Percentiles rank a stretch among this genome's conserved stretches.
phyloP scores from a whole-genome alignment of 108 stramenopile genomes.

The Bacterosira constricta region DNA sequence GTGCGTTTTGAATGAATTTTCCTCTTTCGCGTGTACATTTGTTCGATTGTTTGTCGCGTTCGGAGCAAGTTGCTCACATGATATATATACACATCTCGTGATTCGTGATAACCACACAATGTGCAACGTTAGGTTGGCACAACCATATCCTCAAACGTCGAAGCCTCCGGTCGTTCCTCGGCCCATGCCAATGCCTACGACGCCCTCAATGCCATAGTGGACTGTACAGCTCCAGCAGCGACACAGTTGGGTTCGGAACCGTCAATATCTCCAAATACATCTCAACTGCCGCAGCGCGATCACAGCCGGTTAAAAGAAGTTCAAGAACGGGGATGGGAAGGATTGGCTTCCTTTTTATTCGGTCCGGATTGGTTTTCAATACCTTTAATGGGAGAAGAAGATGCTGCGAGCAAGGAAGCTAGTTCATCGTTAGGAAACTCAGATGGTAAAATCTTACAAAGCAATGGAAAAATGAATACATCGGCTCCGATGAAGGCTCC shows the following conservation, averaged over 20 bases:
- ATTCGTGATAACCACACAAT: not conserved
- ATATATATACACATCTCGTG: not conserved
- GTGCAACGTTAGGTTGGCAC: slow-evolving; percentile 35
- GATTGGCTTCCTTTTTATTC: slow-evolving; percentile 79
- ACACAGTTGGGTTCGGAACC: slow-evolving; percentile 11
- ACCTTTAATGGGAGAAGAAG: slow-evolving; percentile 35
- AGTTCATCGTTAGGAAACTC: not conserved
- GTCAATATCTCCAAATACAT: slow-evolving; percentile 1
- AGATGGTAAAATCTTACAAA: not conserved
- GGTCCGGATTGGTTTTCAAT: slow-evolving; percentile 73
- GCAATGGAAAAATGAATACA: not conserved
- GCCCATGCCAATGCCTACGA: slow-evolving; percentile 83
- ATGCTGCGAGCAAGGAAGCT: not conserved
- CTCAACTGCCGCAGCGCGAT: not conserved
- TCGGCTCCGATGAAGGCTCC: slow-evolving; percentile 3
- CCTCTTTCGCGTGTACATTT: too few species aligned
- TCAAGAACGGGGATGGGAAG: slow-evolving; percentile 62
- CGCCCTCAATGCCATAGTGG: slow-evolving; percentile 69
- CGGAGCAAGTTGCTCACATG: too few species aligned
- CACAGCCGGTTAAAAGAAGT: not conserved
- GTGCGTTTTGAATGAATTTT: slow-evolving; percentile 40
- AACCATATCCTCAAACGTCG: slow-evolving; percentile 62
- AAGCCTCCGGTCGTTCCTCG: slow-evolving; percentile 73
- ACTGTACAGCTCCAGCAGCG: slow-evolving; percentile 66
- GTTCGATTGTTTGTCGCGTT: too few species aligned